Evolutionary conservation across 306 rosid species (phyloP).

Genomic region (Quercus mongolica): DNA sequence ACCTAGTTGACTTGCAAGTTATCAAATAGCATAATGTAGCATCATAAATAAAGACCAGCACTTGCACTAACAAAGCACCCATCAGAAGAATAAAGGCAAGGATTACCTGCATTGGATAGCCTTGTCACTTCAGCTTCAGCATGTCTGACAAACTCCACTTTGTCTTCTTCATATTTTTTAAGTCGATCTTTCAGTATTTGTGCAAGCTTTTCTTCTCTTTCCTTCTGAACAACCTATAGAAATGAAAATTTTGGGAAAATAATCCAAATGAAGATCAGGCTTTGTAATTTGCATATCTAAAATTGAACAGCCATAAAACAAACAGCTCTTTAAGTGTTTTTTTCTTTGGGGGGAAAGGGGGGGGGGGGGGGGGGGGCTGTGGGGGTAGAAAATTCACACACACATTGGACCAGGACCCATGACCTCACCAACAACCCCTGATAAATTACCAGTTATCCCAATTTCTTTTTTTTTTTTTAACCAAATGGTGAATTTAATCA

Average conservation of each 20-base stretch:
- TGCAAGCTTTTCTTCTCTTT: conserved; percentile 90
- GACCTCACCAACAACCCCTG: not conserved
- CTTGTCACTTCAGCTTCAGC: conserved; percentile 85
- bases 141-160: conserved; percentile 53
- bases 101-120: conserved; percentile 87
- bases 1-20: not conserved
- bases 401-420: not conserved
- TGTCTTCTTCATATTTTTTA: conserved; percentile 78
- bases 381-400: not conserved
- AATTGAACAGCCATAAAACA: conserved; percentile 2
- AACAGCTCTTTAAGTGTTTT: not conserved
- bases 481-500: not conserved
- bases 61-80: not conserved
- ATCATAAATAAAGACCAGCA: not conserved
- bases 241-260: conserved; percentile 27
- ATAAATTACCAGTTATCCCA: not conserved
- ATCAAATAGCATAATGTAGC: not conserved
- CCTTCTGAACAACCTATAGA: conserved; percentile 80
- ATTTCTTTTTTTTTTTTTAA: too few relatives aligned
- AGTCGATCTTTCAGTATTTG: conserved; percentile 71
- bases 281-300: conserved; percentile 4
- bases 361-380: too few relatives aligned
- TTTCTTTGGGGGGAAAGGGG: not conserved
- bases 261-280: conserved; percentile 11
- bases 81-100: not conserved